Evolutionary conservation across 1,284 basidiomycete genomes (phyloP), one percentile per base, ranked within the genome.

Genomic region (Sporisorium graminicola): DNA sequence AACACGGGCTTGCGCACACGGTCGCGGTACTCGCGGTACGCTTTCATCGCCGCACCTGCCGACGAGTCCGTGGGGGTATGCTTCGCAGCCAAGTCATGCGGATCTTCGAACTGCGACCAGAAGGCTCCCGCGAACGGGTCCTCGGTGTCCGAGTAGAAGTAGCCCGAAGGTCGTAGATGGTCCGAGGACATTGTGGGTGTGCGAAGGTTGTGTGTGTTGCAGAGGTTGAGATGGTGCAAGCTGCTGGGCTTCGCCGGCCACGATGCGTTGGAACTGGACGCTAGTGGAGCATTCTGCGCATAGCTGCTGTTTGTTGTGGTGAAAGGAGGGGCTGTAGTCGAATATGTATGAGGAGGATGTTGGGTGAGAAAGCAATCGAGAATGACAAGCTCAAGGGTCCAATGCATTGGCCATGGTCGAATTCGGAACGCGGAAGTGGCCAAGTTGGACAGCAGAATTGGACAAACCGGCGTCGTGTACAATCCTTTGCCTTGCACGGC

Each of bases 11-110:
- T 71, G 20, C 83, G 72, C 24, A 71, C 71, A 2, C 62, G 56
- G 56, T 83, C 77, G 13, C 82, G 63, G 44, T 75, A 74, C 37
- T 77, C 72, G 29, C 84, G 76, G 58, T 85, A 85, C 18, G 81
- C 78, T 22, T 60, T 63, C 83, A 85, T 85, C 14, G 77, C 65
- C 13, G 74, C 73, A 8, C 66, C 63, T 8, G 72, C 66, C 31
- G 64, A 68, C 3, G 71, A 62, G 59, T 70, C 65, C 8, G 44
- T 12, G 26, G 75, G 75, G 12, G 74, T 37, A 47, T 77, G 74
- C 20, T 53, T 44, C 13, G 64, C 62, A 20, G 74, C 74, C 18
- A 77, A 46, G 6, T 58, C 64, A 46, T 77, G 74, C 12, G 74
- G 69, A 13, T 70, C 63, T 27, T 66, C 12, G 33, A 75, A 75